Base-by-base conservation (phyloP, 306 rosid genomes). In the Cucumis cinereus region DNA sequence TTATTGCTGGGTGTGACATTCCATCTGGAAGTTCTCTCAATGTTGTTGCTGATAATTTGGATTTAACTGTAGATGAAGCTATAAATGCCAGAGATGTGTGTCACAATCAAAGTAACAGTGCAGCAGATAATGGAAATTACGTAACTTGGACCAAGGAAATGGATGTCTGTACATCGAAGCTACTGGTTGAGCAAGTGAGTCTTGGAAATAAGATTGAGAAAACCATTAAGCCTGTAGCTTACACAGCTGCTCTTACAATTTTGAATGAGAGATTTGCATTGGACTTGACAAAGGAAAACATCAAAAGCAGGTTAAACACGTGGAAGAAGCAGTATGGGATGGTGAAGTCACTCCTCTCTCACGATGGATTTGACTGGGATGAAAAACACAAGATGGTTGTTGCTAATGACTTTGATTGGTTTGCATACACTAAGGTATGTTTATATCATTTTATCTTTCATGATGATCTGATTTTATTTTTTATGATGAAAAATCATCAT, bases 191-290 rank as follows among this genome's bases (percentile, higher is more conserved):
- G 76, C 88, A 87, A 75, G 88, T 84, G 72, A 64, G 75, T 83
- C 58, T 83, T 82, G 90, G 88, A 43, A 87, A 87, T 62, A 87
- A 79, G 81, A 79, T 87, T 54, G 91, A 85, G 80, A 81, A 81
- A 75, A 79, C 71, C 75, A 83, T 87, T 58, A 87, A 83, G 80
- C 74, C 84, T 75, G 71, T 81, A 40, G 91, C 86, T 75, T 87
- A 83, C 79, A 72, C 78, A 55, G 77, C 83, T 82, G 81, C 85
- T 43, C 52, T 55, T 82, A 76, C 82, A 23, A 73, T 72, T 80
- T 73, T 87, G 74, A 87, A 85, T 85, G 88, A 87, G 69, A 81
- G 74, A 76, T 87, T 85, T 75, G 79, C 76, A 61, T 74, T 85
- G 71, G 83, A 85, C 66, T 77, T 85, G 79, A 83, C 84, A 7